A percentile compares a stretch with the other conserved stretches of the same genome.
Conservation (phyloP, 1,284 basidiomycete genomes). For the Ustilago vetiveriae region DNA sequence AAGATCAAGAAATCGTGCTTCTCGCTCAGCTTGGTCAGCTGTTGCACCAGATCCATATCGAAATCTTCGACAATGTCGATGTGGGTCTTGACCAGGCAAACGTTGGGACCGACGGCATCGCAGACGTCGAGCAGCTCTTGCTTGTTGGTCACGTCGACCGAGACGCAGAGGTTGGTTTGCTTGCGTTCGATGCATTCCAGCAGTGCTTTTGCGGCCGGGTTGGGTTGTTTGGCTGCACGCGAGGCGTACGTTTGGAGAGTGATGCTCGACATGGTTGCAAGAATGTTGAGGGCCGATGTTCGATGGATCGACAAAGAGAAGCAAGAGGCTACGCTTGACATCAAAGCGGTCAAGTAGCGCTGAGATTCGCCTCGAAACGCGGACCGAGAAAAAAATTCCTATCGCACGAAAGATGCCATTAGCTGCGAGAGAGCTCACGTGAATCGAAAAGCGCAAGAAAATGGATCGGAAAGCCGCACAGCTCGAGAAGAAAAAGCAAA, state of each 20-base stretch:
- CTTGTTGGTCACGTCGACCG: constrained; percentile 89
- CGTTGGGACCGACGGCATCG: constrained; percentile 84
- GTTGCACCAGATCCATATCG: constrained; percentile 77
- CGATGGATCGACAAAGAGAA: constrained; percentile 39
- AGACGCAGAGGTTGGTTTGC: constrained; percentile 89
- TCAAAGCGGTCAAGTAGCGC: too few relatives aligned
- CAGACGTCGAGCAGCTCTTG: constrained; percentile 85
- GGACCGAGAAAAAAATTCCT: constrained; percentile 1
- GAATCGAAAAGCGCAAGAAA: constrained; percentile 37
- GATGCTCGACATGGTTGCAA: constrained; percentile 38
- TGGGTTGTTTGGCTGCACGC: constrained; percentile 50
- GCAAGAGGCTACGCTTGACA: not conserved
- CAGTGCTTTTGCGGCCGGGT: constrained; percentile 68
- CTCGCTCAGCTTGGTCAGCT: constrained; percentile 77
- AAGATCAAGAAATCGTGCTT: constrained; percentile 96
- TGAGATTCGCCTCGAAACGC: not conserved
- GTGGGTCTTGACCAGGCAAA: constrained; percentile 98
- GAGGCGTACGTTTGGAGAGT: constrained; percentile 51
- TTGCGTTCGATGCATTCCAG: constrained; percentile 88
- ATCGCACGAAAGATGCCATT: constrained; percentile 39
- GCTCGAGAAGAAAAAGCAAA: constrained; percentile 14
- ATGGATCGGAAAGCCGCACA: not conserved
- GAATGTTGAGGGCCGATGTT: constrained; percentile 10
- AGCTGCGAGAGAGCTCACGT: constrained; percentile 23
- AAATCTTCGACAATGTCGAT: constrained; percentile 96